Evolutionary conservation across 345 rosid genomes (phyloP).

Genomic region (Orychophragmus violaceus): DNA sequence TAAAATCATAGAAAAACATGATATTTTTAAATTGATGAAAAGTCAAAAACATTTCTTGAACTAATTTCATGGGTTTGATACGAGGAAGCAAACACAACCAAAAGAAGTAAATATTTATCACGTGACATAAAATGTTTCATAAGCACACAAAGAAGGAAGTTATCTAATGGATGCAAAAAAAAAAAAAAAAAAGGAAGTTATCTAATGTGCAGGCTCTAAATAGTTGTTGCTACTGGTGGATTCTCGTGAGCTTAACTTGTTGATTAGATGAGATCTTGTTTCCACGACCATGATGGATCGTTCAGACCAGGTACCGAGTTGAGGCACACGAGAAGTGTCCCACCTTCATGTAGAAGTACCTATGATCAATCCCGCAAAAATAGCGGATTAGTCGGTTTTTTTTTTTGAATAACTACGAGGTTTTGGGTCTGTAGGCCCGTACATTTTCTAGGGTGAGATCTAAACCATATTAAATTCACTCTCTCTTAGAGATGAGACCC

Average conservation of each 20-base stretch:
- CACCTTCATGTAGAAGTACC: constrained; percentile 95
- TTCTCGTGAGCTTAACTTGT: constrained; percentile 22
- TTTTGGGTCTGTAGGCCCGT: no score
- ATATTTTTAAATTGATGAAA: not conserved
- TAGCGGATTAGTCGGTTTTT: not conserved
- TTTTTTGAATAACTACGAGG: no score
- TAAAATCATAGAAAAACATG: not conserved
- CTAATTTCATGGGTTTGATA: constrained; percentile 1
- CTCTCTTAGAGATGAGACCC: no score
- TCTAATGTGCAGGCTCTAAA: constrained; percentile 27
- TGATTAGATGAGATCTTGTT: constrained; percentile 48
- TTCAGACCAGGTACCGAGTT: constrained; percentile 76
- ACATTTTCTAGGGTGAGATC: no score
- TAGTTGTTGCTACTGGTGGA: constrained; percentile 4
- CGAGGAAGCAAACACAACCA: constrained; percentile 4
- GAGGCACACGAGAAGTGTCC: constrained; percentile 85
- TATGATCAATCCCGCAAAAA: constrained; percentile 20
- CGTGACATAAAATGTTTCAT: not conserved
- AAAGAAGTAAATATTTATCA: constrained; percentile 2
- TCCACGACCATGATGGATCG: constrained; percentile 85
- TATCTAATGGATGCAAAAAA: no score
- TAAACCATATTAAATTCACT: no score
- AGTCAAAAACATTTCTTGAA: not conserved
- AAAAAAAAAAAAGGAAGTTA: no score
- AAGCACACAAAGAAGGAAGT: not conserved